Base-by-base conservation (phyloP, 345 rosid genomes). In the Ceriops decandra region DNA sequence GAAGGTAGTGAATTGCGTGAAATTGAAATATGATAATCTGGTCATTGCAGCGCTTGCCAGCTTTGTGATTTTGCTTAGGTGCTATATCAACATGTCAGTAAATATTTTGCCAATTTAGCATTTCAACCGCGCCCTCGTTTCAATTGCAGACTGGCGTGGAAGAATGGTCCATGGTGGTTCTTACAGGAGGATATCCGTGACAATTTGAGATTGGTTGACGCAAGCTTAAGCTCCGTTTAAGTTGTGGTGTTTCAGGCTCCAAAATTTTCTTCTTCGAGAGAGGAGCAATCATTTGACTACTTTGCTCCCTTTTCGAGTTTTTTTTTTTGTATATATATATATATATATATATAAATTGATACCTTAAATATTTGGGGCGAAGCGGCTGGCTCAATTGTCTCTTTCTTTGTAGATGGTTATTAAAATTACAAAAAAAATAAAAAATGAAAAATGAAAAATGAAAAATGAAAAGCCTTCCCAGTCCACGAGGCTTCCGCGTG, bases 101-200 rank as follows among this genome's bases (percentile, higher is more conserved):
- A 16, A 19, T 57, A 32, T 24, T 17, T 17, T 22, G 8, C 8
- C 20, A 7, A 27, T n/a, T 36, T 47, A 30, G 36, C 16, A 31
- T 57, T 32, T 22, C 13, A 10, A 28, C 56, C 47, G 47, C 26
- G 26, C 7, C 20, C 64, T 38, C 36, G 21, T 77, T 58, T 36
- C 64, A 1, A 2, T 32, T 20, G 3, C 76, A 77, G 84, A 60
- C 63, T 81, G 36, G 32, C 7, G 26, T 72, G 67, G 5, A 81
- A 58, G 60, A 72, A 75, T n/a, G 84, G 84, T 5, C 84, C 84
- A 2, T 77, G 84, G 84, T 62, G 77, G 78, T 81, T 77, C 75
- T 36, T 81, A 72, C 81, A 69, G 56, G 58, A 77, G 32, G 77
- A 74, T 20, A 9, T 11, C 1, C 47, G 42, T 3, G 26, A 79